Conservation (phyloP, 2,329 filamentous ascomycete species). For the Zymoseptoria ardabiliae region DNA sequence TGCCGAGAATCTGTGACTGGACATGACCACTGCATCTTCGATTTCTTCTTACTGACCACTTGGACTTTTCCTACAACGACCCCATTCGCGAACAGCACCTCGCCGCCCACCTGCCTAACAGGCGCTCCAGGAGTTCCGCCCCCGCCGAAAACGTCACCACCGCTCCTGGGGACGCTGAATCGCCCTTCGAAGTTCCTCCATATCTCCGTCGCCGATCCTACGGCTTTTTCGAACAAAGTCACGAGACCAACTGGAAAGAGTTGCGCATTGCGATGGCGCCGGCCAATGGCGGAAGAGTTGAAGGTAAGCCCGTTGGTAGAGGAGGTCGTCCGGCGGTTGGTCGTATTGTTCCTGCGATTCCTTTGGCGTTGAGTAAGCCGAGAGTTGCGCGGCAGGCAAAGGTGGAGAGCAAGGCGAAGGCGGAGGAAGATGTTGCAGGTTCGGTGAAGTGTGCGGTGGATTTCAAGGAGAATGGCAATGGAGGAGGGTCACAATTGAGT, state of each 20-base stretch:
- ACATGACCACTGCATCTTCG: background rate
- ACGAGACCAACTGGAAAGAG: background rate
- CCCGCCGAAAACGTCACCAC: background rate
- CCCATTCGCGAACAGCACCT: background rate
- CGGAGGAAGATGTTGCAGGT: background rate
- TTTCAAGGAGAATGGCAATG: background rate
- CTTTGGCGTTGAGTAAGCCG: slow-evolving; percentile 23
- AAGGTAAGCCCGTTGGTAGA: slow-evolving; percentile 11
- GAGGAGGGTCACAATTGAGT: background rate
- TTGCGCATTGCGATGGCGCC: slow-evolving; percentile 15
- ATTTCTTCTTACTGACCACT: background rate
- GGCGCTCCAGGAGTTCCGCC: slow-evolving; percentile 22
- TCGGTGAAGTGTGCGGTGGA: background rate
- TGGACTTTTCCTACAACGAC: background rate
- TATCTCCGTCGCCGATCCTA: background rate
- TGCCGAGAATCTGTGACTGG: background rate
- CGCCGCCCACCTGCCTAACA: slow-evolving; percentile 3
- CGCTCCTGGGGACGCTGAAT: slow-evolving; percentile 19
- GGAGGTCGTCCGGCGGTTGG: slow-evolving; percentile 10
- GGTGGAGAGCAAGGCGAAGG: slow-evolving; percentile 3
- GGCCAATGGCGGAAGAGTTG: slow-evolving; percentile 8
- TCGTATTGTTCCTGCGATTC: slow-evolving; percentile 28
- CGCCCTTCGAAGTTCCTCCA: background rate
- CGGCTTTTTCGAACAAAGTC: background rate
- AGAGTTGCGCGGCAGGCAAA: slow-evolving; percentile 13